Percentiles rank a stretch among this genome's conserved stretches.
These are phyloP conservation scores for Agapanthus africanus DNA, from an alignment of 106 monocot species.

Conservation along the genomic window DNA sequence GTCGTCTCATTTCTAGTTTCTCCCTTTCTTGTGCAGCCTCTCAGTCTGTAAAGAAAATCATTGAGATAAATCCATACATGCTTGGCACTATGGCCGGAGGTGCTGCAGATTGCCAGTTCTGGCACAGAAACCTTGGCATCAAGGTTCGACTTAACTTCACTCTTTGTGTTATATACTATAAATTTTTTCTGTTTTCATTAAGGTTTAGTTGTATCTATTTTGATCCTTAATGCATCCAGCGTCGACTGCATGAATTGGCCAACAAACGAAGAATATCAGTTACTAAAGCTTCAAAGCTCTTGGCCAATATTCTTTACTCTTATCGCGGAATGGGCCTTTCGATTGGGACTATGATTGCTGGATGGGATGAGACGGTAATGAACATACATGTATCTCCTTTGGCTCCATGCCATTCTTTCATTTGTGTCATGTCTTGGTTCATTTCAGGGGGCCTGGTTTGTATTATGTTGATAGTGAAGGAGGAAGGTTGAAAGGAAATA, in stretches of 20 bases:
- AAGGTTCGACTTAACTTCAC: conserved; percentile 24
- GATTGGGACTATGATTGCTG: conserved; percentile 65
- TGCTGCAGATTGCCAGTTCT: conserved; percentile 73
- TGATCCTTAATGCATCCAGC: conserved; percentile 14
- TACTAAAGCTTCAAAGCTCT: conserved; percentile 57
- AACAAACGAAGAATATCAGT: conserved; percentile 74
- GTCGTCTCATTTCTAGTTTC: not conserved
- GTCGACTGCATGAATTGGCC: conserved; percentile 56
- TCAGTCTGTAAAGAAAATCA: conserved; percentile 69
- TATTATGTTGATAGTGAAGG: conserved; percentile 71
- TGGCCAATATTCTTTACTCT: conserved; percentile 58
- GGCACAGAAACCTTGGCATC: conserved; percentile 68
- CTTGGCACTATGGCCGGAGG: conserved; percentile 77
- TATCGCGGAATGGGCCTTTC: conserved; percentile 70
- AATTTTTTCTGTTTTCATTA: not conserved
- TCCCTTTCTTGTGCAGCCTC: conserved; percentile 38
- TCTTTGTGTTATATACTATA: not conserved
- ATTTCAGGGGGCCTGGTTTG: conserved; percentile 38
- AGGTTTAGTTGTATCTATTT: not conserved
- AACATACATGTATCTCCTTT: not conserved
- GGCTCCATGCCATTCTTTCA: not conserved
- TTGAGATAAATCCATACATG: conserved; percentile 73
- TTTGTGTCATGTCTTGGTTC: not conserved
- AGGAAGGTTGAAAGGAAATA: conserved; percentile 53
- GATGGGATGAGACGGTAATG: conserved; percentile 61